phyloP scores from a whole-genome alignment of 805 yeast species.

The Candida schatavii region DNA sequence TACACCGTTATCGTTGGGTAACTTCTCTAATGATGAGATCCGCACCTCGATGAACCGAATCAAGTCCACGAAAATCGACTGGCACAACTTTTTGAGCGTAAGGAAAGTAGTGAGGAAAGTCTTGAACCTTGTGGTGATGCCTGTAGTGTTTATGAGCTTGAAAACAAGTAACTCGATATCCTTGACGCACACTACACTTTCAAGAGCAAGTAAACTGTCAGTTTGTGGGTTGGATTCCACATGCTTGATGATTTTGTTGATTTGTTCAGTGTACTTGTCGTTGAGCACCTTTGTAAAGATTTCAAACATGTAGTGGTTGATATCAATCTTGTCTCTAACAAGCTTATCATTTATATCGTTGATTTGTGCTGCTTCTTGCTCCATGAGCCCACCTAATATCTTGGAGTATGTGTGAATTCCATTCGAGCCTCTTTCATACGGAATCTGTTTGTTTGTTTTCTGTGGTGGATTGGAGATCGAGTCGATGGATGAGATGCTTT shows the following conservation, averaged over 20 bases:
- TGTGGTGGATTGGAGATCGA: constrained; percentile 43
- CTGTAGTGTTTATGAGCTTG: constrained; percentile 3
- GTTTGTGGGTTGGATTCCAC: constrained; percentile 42
- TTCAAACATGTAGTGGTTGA: constrained; percentile 33
- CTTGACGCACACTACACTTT: constrained; percentile 18
- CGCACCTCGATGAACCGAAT: constrained; percentile 54
- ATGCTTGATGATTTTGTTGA: constrained; percentile 9
- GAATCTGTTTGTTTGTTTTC: constrained; percentile 33
- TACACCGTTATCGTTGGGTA: constrained; percentile 69
- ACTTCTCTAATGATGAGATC: constrained; percentile 40
- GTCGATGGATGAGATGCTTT: constrained; percentile 44
- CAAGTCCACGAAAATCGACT: constrained; percentile 51
- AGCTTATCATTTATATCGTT: constrained; percentile 38
- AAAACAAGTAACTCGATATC: constrained; percentile 1
- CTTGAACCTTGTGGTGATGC: constrained; percentile 2
- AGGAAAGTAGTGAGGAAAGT: neutral
- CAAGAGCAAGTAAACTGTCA: constrained; percentile 55
- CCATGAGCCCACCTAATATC: constrained; percentile 47
- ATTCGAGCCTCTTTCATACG: constrained; percentile 60
- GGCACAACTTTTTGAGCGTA: constrained; percentile 11
- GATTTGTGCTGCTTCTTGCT: constrained; percentile 49
- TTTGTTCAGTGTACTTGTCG: constrained; percentile 15
- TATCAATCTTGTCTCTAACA: constrained; percentile 21
- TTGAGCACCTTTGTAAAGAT: constrained; percentile 38
- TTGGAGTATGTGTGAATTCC: constrained; percentile 55